Evolutionary conservation across 1,284 basidiomycete species (phyloP).

Genomic region (Cutaneotrichosporon sp.): DNA sequence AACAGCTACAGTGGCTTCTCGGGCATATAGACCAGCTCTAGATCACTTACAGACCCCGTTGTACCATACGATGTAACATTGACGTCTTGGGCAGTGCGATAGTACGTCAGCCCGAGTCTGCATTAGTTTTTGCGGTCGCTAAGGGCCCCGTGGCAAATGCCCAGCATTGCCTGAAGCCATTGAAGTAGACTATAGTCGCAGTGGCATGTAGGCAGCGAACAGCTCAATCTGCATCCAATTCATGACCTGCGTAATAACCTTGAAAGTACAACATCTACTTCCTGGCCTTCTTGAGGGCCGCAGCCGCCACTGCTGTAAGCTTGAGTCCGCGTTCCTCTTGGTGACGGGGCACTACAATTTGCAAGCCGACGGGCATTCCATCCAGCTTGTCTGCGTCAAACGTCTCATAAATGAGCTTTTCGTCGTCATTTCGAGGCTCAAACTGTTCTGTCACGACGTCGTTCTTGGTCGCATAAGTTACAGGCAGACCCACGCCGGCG

Average conservation of each 20-base stretch:
- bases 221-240: too few relatives aligned
- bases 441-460: conserved; percentile 39
- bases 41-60: too few relatives aligned
- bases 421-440: conserved; percentile 51
- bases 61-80: too few relatives aligned
- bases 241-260: too few relatives aligned
- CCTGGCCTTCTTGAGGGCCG: conserved; percentile 38
- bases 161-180: too few relatives aligned
- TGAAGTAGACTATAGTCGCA: too few relatives aligned
- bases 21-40: conserved; percentile 10
- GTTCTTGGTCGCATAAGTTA: conserved; percentile 51
- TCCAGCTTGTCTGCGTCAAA: conserved; percentile 55
- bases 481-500: conserved; percentile 59
- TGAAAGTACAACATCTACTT: too few relatives aligned
- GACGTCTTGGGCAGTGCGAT: too few relatives aligned
- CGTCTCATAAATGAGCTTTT: conserved; percentile 43
- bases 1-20: conserved; percentile 23
- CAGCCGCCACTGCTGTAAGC: conserved; percentile 27
- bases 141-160: too few relatives aligned
- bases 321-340: conserved; percentile 45
- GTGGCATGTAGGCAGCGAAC: too few relatives aligned
- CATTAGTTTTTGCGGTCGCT: too few relatives aligned
- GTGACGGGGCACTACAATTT: conserved; percentile 59
- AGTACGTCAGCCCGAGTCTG: too few relatives aligned
- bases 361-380: conserved; percentile 60